phyloP scores from a whole-genome alignment of 2,329 filamentous ascomycete species.

The Alternaria triticina region DNA sequence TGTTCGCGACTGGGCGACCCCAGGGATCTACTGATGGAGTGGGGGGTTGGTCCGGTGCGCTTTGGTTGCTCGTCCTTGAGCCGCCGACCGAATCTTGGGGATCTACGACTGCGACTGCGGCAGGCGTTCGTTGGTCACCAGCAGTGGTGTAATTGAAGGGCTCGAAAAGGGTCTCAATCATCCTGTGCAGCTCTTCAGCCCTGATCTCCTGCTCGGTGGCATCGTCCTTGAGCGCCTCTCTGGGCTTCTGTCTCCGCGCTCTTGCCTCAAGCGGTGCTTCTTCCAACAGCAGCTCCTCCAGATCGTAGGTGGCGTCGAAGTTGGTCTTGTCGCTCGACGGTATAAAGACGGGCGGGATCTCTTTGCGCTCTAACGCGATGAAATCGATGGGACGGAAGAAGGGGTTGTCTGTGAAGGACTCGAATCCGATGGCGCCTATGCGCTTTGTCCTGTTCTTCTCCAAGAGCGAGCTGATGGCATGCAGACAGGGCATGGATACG shows the following conservation, averaged over 20 bases:
- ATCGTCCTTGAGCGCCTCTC: constrained; percentile 89
- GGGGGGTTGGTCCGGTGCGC: constrained; percentile 40
- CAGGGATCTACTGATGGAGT: constrained; percentile 41
- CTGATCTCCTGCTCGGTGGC: constrained; percentile 94
- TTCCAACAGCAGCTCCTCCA: constrained; percentile 91
- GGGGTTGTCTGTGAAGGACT: constrained; percentile 83
- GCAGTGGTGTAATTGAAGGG: constrained; percentile 93
- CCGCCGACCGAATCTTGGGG: constrained; percentile 35
- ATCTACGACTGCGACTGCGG: constrained; percentile 35
- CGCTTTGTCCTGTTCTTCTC: constrained; percentile 80
- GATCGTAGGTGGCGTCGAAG: constrained; percentile 96
- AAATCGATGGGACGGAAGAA: constrained; percentile 93
- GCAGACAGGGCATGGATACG: constrained; percentile 85
- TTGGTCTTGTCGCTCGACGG: constrained; percentile 98
- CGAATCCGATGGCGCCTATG: constrained; percentile 81
- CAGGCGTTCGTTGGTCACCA: constrained; percentile 71
- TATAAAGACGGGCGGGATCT: constrained; percentile 87
- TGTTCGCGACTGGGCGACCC: constrained; percentile 37
- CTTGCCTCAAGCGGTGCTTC: constrained; percentile 94
- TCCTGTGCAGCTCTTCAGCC: constrained; percentile 89
- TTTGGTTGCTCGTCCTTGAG: constrained; percentile 45
- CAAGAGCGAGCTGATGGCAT: constrained; percentile 83
- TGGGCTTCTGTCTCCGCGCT: constrained; percentile 89
- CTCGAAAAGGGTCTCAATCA: constrained; percentile 93
- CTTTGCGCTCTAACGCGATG: constrained; percentile 79